Conservation (phyloP, 2,329 filamentous ascomycete species). For the Teratosphaeria viscida region DNA sequence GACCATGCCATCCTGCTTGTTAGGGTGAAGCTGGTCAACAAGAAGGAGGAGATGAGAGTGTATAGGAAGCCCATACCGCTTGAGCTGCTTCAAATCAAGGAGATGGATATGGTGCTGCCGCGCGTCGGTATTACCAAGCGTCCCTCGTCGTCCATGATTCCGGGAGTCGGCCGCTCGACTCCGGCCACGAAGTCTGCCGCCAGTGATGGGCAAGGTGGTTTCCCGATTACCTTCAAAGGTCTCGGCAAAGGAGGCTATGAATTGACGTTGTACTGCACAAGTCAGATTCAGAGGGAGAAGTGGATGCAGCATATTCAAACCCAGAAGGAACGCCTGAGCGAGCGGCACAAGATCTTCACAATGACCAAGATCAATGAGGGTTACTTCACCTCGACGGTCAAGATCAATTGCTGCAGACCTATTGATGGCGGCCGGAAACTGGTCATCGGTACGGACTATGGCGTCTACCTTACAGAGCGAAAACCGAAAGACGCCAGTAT, state of each 20-base stretch:
- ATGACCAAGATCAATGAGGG: constrained; percentile 65
- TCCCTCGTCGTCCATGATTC: constrained; percentile 74
- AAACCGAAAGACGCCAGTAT: constrained; percentile 68
- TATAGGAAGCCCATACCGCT: constrained; percentile 92
- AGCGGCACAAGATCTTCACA: constrained; percentile 60
- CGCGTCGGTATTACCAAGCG: constrained; percentile 70
- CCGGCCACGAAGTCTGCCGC: constrained; percentile 38
- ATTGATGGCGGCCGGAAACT: constrained; percentile 93
- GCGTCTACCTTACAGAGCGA: constrained; percentile 84
- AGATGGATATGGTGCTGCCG: constrained; percentile 95
- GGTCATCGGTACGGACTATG: constrained; percentile 87
- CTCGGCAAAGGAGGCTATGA: constrained; percentile 94
- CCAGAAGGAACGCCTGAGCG: constrained; percentile 76
- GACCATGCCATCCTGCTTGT: constrained; percentile 92
- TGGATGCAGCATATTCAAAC: constrained; percentile 94
- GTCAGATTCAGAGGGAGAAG: constrained; percentile 78
- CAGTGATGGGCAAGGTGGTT: constrained; percentile 26
- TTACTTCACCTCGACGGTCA: constrained; percentile 68
- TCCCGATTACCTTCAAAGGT: constrained; percentile 92
- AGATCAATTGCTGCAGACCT: constrained; percentile 89
- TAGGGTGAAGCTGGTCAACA: constrained; percentile 81
- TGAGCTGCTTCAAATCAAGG: constrained; percentile 82
- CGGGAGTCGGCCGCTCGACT: constrained; percentile 37
- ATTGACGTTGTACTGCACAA: constrained; percentile 75
- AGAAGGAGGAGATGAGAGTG: constrained; percentile 87